Evolutionary conservation across 2,329 filamentous ascomycete species (phyloP).

Genomic region (Penicillium corylophilum): DNA sequence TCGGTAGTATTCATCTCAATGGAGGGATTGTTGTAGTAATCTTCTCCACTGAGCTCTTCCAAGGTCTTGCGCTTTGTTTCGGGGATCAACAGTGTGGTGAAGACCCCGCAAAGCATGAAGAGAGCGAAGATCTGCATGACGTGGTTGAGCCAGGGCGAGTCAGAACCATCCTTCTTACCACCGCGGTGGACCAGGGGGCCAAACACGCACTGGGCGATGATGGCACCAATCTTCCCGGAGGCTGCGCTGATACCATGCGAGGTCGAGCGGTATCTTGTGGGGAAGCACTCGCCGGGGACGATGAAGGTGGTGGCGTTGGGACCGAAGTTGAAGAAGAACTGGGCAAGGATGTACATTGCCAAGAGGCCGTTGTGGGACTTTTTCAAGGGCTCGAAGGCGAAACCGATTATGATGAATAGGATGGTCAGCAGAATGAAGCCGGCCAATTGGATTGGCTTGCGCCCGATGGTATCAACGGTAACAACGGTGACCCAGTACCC

Average conservation of each 20-base stretch:
- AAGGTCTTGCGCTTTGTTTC: conserved; percentile 74
- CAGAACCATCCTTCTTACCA: conserved; percentile 48
- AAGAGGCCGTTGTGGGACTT: conserved; percentile 51
- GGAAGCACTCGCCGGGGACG: conserved; percentile 64
- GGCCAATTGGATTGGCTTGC: conserved; percentile 70
- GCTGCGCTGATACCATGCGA: conserved; percentile 68
- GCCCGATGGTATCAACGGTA: conserved; percentile 70
- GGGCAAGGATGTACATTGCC: conserved; percentile 62
- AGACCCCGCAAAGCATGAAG: conserved; percentile 73
- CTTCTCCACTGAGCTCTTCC: conserved; percentile 68
- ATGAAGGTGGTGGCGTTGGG: conserved; percentile 65
- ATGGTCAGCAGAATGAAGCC: conserved; percentile 63
- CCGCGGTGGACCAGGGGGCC: conserved; percentile 62
- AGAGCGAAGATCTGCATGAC: conserved; percentile 76
- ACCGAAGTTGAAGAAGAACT: conserved; percentile 57
- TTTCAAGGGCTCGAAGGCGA: conserved; percentile 47
- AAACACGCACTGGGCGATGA: conserved; percentile 65
- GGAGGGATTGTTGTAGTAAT: conserved; percentile 20
- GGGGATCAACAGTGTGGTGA: conserved; percentile 70
- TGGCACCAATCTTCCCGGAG: conserved; percentile 66
- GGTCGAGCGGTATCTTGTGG: conserved; percentile 61
- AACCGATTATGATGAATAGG: conserved; percentile 63
- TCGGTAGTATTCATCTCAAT: not conserved
- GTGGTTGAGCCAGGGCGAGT: conserved; percentile 66
- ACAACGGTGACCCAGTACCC: conserved; percentile 81